Percentiles rank a stretch among this genome's conserved stretches.
Evolutionary conservation across 1,139 yeast genomes (phyloP).

Genomic region (Lipomyces yarrowii): DNA sequence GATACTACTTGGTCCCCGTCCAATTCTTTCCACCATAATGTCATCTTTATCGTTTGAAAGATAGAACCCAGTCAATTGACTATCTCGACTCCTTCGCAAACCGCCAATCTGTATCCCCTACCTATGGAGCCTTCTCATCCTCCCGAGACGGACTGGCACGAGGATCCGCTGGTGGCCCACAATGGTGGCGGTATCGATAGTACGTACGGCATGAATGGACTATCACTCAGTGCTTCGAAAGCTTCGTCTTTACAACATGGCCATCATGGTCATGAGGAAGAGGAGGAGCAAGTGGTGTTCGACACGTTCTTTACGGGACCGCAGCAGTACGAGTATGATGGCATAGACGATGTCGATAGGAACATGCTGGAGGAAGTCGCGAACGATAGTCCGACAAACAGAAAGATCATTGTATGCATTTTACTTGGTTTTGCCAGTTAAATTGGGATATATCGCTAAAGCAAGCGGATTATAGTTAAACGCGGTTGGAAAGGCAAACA

Average conservation of each 20-base stretch:
- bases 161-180: background rate
- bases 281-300: background rate
- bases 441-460: background rate
- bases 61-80: background rate
- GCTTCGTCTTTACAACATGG: background rate
- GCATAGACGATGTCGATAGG: background rate
- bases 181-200: background rate
- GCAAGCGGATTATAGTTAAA: background rate
- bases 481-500: conserved; percentile 17
- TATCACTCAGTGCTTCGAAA: background rate
- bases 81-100: background rate
- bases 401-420: background rate
- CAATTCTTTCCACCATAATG: no score
- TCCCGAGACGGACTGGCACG: background rate
- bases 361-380: background rate
- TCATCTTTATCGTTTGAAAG: background rate
- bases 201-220: background rate
- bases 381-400: background rate
- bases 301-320: background rate
- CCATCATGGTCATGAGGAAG: no score
- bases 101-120: no score
- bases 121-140: background rate
- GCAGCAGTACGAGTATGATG: background rate
- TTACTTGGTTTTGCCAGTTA: background rate
- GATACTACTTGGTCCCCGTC: no score